Evolutionary conservation across 495 filamentous ascomycete genomes (phyloP), one percentile per base, ranked within the genome.

Genomic region (Trichoderma gamsii): DNA sequence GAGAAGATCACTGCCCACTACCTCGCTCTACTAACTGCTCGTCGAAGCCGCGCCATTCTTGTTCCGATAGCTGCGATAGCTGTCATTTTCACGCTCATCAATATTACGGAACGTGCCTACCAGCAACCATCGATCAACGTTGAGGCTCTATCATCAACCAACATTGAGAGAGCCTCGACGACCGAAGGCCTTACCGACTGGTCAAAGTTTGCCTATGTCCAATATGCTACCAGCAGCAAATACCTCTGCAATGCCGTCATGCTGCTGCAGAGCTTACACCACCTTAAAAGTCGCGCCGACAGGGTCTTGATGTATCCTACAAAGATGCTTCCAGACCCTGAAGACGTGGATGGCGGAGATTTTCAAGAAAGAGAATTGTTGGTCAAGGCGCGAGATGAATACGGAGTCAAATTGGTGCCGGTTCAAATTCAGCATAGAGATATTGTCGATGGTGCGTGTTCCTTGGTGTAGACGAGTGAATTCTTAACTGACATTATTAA

Each of bases 231-330:
- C 16, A 84, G 83, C 51, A 82, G 80, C 66, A 79, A 84, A 4
- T 89, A 91, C 74, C 82, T 93, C 3, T 93, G 90, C 77, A 92
- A 92, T 73, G 85, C 86, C 2, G 74, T 93, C 66, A 90, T 93
- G 89, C 79, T 92, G 7, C 88, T 93, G 69, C 88, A 89, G 71
- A 79, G 83, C 21, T 70, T 92, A 64, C 72, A 86, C 29, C 79
- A 83, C 35, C 76, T 88, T 0, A 87, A 83, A 15, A 88, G 84
- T 70, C 83, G 84, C 68, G 88, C 90, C 3, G 85, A 89, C 41
- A 83, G 85, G 6, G 74, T 92, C 15, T 78, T 93, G 71, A 82
- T 92, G 73, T 92, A 91, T 71, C 89, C 89, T 11, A 16, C 75
- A 78, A 67, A 72, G 73, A 69, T 90, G 85, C 84, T 75, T 80